phyloP scores from a whole-genome alignment of 2,329 filamentous ascomycete species.

The Neonectria coccinea region DNA sequence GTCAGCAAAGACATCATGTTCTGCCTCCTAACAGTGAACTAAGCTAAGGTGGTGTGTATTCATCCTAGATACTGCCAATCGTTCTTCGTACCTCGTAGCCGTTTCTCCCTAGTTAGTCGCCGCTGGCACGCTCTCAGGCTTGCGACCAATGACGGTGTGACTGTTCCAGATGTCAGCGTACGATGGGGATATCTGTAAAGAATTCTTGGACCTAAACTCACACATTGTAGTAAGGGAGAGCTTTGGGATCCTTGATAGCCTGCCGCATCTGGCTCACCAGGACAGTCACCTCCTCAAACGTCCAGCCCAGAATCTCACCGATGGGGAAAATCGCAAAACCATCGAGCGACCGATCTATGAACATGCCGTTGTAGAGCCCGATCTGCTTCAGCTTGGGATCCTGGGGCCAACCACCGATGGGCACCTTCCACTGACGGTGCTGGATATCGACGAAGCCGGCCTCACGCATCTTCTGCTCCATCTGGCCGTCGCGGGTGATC shows the following conservation, averaged over 20 bases:
- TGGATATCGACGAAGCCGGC: constrained; percentile 52
- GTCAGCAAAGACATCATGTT: neutral
- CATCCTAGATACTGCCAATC: neutral
- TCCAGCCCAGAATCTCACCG: constrained; percentile 47
- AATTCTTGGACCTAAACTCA: neutral
- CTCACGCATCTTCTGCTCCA: constrained; percentile 38
- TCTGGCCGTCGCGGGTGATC: constrained; percentile 36
- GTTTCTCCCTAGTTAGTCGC: neutral
- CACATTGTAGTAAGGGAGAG: constrained; percentile 26
- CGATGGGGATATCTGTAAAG: neutral
- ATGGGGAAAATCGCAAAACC: constrained; percentile 45
- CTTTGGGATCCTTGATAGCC: constrained; percentile 23
- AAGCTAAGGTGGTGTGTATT: neutral
- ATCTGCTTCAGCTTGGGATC: constrained; percentile 57
- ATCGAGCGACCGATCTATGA: constrained; percentile 43
- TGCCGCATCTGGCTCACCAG: constrained; percentile 40
- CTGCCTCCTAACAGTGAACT: neutral
- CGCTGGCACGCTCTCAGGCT: constrained; percentile 1
- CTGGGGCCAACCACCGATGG: constrained; percentile 57
- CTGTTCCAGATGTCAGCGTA: constrained; percentile 5
- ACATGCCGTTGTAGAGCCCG: constrained; percentile 49
- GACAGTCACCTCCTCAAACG: constrained; percentile 39
- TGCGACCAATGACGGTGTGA: constrained; percentile 33
- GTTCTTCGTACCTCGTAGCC: neutral
- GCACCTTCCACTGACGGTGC: constrained; percentile 51